Conservation (phyloP, 441 rosid genomes). For the Macaranga tanarius region DNA sequence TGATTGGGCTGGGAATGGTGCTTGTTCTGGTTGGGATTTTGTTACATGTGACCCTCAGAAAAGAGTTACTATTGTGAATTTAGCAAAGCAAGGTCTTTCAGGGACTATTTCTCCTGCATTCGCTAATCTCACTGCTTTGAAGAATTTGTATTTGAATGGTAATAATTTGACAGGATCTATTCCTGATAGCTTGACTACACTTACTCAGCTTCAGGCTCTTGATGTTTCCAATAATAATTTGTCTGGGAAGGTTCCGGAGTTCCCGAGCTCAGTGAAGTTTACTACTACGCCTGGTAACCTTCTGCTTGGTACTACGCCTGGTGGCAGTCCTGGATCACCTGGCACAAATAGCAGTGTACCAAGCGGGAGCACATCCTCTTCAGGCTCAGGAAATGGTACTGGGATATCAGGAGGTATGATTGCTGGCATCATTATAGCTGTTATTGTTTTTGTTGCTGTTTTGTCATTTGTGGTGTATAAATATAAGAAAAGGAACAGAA, state of each 20-base stretch:
- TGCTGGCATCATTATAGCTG: slow-evolving; percentile 46
- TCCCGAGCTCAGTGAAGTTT: slow-evolving; percentile 41
- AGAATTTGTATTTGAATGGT: slow-evolving; percentile 43
- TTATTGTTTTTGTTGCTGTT: slow-evolving; percentile 47
- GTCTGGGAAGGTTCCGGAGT: slow-evolving; percentile 47
- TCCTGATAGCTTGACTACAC: slow-evolving; percentile 52
- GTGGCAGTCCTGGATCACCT: slow-evolving; percentile 29
- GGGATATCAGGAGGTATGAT: slow-evolving; percentile 44
- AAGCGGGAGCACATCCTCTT: slow-evolving; percentile 18
- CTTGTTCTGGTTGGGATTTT: slow-evolving; percentile 15
- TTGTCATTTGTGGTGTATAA: slow-evolving; percentile 58
- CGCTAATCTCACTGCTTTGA: slow-evolving; percentile 47
- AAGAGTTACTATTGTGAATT: slow-evolving; percentile 1
- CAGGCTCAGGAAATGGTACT: slow-evolving; percentile 2
- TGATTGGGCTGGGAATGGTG: slow-evolving; percentile 16
- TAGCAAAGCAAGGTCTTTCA: slow-evolving; percentile 8
- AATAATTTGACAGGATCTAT: slow-evolving; percentile 56
- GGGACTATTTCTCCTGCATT: slow-evolving; percentile 62
- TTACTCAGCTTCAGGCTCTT: slow-evolving; percentile 43
- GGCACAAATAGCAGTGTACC: slow-evolving; percentile 16
- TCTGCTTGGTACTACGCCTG: slow-evolving; percentile 37
- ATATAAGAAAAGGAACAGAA: slow-evolving; percentile 36
- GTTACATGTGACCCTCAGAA: slow-evolving; percentile 16
- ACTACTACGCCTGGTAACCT: slow-evolving; percentile 45
- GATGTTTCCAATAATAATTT: slow-evolving; percentile 73